Conservation (phyloP, 2,329 filamentous ascomycete genomes). For the Aureobasidium subglaciale region DNA sequence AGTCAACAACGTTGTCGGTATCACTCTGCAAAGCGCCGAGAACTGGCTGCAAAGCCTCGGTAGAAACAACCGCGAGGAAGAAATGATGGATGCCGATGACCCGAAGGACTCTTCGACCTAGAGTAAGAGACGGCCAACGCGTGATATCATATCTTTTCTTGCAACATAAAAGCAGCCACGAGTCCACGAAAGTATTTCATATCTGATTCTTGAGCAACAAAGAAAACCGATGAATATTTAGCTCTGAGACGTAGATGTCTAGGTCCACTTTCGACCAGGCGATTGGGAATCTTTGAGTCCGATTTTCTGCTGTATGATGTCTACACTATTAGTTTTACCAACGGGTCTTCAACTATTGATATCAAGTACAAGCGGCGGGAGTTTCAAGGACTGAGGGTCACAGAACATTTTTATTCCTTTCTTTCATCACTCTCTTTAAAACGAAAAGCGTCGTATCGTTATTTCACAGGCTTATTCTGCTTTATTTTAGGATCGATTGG, state of each 20-base stretch:
- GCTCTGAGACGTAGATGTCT: background rate
- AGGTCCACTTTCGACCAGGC: too few relatives aligned
- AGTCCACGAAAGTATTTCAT: background rate
- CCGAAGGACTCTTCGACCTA: background rate
- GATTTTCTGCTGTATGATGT: background rate
- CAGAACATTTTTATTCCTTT: background rate
- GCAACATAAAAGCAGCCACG: background rate
- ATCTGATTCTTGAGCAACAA: background rate
- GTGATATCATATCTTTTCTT: background rate
- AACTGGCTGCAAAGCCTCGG: constrained; percentile 67
- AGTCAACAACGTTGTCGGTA: constrained; percentile 78
- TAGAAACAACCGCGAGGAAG: constrained; percentile 11
- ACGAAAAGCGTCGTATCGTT: background rate
- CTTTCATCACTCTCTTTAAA: background rate
- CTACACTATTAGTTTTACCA: too few relatives aligned
- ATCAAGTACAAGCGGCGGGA: background rate
- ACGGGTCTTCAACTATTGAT: background rate
- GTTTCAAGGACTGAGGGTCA: background rate
- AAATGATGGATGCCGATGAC: constrained; percentile 17
- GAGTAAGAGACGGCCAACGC: background rate
- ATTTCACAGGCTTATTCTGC: background rate
- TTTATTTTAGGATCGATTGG: background rate
- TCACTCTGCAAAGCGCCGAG: constrained; percentile 84
- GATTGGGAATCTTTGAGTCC: background rate
- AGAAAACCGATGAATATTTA: background rate